Percentiles rank a stretch among this genome's conserved stretches.
Evolutionary conservation across 495 filamentous ascomycete species (phyloP).

Genomic region (Penicillium crystallinum): DNA sequence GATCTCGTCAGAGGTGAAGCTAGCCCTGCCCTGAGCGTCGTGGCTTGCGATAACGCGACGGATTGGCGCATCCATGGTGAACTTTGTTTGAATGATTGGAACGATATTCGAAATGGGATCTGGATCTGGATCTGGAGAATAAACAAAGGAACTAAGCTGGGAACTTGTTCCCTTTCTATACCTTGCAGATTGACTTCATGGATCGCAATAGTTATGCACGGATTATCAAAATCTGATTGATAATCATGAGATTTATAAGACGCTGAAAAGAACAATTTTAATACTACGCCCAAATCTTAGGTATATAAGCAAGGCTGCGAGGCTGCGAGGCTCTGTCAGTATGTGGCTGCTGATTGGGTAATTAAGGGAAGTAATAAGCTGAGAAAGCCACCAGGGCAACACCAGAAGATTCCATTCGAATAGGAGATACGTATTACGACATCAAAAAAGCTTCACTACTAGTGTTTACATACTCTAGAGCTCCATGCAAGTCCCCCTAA

Average conservation of each 20-base stretch:
- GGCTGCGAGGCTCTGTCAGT: neutral
- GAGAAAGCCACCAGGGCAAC: conserved; percentile 15
- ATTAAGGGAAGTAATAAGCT: neutral
- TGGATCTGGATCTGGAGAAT: neutral
- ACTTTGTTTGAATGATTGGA: neutral
- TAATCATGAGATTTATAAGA: conserved; percentile 11
- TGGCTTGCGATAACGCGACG: conserved; percentile 19
- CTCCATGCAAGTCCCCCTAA: neutral
- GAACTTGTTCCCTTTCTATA: neutral
- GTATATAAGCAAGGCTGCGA: no score
- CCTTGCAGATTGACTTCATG: neutral
- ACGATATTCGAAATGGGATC: neutral
- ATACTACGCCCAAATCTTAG: neutral
- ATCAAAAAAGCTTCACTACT: neutral
- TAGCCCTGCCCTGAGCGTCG: conserved; percentile 17
- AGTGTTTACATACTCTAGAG: neutral
- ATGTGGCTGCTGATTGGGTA: no score
- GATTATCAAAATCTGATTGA: neutral
- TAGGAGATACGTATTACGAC: neutral
- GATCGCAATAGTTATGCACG: neutral
- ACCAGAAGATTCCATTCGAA: conserved; percentile 15
- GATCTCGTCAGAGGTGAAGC: conserved; percentile 19
- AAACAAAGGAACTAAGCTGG: neutral
- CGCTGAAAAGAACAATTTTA: neutral
- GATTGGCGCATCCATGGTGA: conserved; percentile 18